These are phyloP conservation scores for Davidsoniella neocaledoniae DNA, from an alignment of 2,329 filamentous ascomycete genomes.

Conservation along the genomic window DNA sequence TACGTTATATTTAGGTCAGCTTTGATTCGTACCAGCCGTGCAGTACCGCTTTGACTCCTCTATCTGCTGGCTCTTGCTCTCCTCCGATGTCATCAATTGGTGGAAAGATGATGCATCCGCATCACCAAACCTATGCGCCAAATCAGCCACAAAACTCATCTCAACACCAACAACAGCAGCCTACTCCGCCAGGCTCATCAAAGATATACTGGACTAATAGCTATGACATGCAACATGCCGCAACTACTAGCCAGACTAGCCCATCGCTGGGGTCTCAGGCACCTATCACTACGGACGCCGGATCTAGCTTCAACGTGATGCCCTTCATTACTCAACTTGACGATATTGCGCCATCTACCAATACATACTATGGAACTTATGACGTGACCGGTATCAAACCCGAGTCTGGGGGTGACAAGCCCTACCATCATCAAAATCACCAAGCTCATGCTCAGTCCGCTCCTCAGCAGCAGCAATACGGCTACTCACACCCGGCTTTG, in stretches of 20 bases:
- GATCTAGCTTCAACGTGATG: conserved; percentile 23
- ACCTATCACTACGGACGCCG: conserved; percentile 20
- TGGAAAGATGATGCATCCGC: conserved; percentile 8
- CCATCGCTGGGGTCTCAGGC: conserved; percentile 30
- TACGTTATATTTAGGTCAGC: conserved; percentile 19
- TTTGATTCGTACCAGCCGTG: conserved; percentile 21
- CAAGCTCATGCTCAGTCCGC: neutral
- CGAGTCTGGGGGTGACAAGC: neutral
- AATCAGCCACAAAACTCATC: conserved; percentile 10
- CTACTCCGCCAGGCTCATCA: conserved; percentile 30
- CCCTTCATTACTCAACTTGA: conserved; percentile 1
- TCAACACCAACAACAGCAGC: conserved; percentile 21
- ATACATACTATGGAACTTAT: conserved; percentile 1
- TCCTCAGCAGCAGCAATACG: neutral
- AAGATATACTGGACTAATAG: conserved; percentile 28
- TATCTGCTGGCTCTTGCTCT: conserved; percentile 18
- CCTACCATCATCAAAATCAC: neutral
- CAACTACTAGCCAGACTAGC: conserved; percentile 24
- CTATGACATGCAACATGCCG: conserved; percentile 25
- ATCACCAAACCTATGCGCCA: conserved; percentile 2
- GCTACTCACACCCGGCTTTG: neutral
- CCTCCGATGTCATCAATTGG: conserved; percentile 28
- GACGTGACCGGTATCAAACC: neutral
- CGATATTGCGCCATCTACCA: neutral
- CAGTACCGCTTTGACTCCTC: conserved; percentile 22